Conservation (phyloP, 148 eudicot genomes). For the Rhododendron kiyosumense region DNA sequence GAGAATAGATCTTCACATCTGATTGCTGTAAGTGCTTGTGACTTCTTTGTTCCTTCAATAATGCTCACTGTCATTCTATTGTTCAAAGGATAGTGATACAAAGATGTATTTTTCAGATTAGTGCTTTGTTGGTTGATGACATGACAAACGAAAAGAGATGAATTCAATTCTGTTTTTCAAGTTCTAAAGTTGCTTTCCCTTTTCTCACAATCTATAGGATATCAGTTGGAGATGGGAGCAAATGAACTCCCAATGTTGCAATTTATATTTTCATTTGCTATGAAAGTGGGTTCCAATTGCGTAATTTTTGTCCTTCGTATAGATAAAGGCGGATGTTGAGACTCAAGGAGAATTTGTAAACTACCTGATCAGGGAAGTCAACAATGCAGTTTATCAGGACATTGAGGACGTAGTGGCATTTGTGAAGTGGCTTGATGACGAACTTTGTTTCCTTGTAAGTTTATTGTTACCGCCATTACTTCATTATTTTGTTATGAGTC, state of each 20-base stretch:
- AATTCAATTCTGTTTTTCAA: not conserved
- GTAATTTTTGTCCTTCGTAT: conserved; percentile 6
- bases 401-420: conserved; percentile 79
- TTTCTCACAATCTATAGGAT: not conserved
- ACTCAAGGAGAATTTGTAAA: conserved; percentile 89
- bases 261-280: not conserved
- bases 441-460: conserved; percentile 81
- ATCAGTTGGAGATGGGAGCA: not conserved
- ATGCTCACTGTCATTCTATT: not conserved
- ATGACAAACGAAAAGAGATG: not conserved
- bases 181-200: not conserved
- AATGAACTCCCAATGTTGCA: not conserved
- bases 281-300: not conserved
- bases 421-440: conserved; percentile 95
- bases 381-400: conserved; percentile 51
- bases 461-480: not conserved
- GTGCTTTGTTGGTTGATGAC: not conserved
- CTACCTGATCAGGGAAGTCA: conserved; percentile 64
- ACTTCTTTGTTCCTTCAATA: not conserved
- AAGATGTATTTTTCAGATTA: not conserved
- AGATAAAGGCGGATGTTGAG: conserved; percentile 90
- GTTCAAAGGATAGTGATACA: not conserved
- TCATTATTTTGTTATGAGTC: no score
- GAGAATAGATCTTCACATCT: conserved; percentile 78
- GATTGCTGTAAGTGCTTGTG: conserved; percentile 63